phyloP scores from a whole-genome alignment of 1,284 basidiomycete species.

The Ceratobasidium papillatum region DNA sequence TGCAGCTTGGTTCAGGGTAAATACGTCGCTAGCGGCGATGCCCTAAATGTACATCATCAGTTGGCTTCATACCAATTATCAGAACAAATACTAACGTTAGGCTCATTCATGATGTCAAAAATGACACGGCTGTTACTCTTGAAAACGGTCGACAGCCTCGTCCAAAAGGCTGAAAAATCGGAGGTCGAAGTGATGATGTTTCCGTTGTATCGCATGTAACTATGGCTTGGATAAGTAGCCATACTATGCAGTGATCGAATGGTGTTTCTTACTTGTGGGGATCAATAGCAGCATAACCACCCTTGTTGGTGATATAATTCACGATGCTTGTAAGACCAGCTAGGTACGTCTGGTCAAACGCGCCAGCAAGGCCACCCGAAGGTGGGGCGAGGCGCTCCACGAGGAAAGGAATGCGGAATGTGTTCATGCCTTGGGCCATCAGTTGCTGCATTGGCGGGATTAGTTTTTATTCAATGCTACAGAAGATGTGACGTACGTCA shows the following conservation, averaged over 20 bases:
- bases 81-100: slow-evolving; percentile 58
- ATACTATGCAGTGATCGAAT: no score
- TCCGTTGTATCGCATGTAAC: slow-evolving; percentile 67
- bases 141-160: slow-evolving; percentile 62
- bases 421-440: slow-evolving; percentile 65
- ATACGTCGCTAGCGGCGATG: slow-evolving; percentile 30
- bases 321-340: slow-evolving; percentile 61
- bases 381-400: slow-evolving; percentile 66
- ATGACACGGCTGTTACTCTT: slow-evolving; percentile 40
- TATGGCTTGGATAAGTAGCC: no score
- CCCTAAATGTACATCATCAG: not conserved
- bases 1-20: slow-evolving; percentile 63
- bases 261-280: slow-evolving; percentile 56
- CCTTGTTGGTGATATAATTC: slow-evolving; percentile 68
- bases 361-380: slow-evolving; percentile 48
- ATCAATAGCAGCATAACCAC: slow-evolving; percentile 64
- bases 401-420: slow-evolving; percentile 69
- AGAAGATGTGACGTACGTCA: slow-evolving; percentile 53
- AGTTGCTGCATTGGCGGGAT: slow-evolving; percentile 57
- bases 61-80: slow-evolving; percentile 54
- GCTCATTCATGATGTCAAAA: slow-evolving; percentile 71
- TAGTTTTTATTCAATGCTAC: slow-evolving; percentile 10
- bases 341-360: slow-evolving; percentile 60
- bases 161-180: slow-evolving; percentile 67
- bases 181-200: slow-evolving; percentile 60